Evolutionary conservation across 805 yeast genomes (phyloP).

Genomic region (Saturnispora hagleri): DNA sequence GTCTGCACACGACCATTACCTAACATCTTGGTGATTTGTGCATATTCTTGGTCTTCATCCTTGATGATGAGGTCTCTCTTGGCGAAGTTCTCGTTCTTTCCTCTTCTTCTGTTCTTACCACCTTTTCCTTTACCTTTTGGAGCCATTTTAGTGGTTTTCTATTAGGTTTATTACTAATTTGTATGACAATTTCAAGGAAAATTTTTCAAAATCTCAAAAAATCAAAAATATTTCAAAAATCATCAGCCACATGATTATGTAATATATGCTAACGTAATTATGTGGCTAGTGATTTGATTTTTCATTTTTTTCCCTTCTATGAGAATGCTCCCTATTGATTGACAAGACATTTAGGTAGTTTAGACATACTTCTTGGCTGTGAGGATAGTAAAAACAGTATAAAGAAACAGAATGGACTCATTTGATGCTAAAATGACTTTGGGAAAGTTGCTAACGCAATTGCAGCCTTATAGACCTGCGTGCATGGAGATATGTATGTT

Average conservation of each 20-base stretch:
- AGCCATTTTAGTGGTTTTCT: conserved; percentile 30
- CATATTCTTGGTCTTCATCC: conserved; percentile 98
- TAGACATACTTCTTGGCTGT: not conserved
- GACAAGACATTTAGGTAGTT: not conserved
- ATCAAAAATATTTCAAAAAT: not conserved
- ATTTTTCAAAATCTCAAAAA: not conserved
- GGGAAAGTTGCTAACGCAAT: conserved; percentile 49
- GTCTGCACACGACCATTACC: conserved; percentile 98
- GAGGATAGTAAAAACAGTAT: not conserved
- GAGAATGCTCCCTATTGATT: not conserved
- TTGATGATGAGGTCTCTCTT: conserved; percentile 88
- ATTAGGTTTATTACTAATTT: not conserved
- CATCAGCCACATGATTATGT: not conserved
- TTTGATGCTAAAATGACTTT: conserved; percentile 79
- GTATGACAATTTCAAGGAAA: not conserved
- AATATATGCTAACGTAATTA: not conserved
- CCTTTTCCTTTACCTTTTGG: conserved; percentile 42
- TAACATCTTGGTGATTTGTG: conserved; percentile 95
- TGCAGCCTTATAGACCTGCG: conserved; percentile 56
- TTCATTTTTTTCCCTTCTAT: not conserved
- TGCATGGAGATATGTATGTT: conserved; percentile 44
- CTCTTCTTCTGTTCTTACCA: conserved; percentile 95
- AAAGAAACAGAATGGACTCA: conserved; percentile 54
- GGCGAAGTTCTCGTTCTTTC: conserved; percentile 90
- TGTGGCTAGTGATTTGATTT: not conserved